Base-by-base conservation (phyloP, 2,329 filamentous ascomycete species). In the Aspergillus tubingensis region DNA sequence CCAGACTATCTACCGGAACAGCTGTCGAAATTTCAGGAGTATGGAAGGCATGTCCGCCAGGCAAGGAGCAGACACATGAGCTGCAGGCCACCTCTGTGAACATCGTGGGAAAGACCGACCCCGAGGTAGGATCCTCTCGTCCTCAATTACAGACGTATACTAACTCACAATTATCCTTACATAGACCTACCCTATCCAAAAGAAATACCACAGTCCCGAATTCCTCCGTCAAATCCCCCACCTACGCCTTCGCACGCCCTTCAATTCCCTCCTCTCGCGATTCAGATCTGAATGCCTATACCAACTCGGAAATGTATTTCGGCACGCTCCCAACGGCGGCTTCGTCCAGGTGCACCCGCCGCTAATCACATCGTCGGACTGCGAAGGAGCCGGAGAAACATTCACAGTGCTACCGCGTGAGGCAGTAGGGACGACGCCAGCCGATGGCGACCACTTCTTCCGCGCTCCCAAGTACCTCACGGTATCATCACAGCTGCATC, bases 331-430 rank as follows among this genome's bases (percentile, higher is more conserved):
- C 61, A 83, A 86, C 70, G 84, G 91, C 60, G 90, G 70, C 3
- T 79, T 79, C 62, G 66, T 73, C 8, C 78, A 98, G 77, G 91
- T 91, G 7, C 94, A 98, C 68, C 91, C 95, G 3, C 95, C 95
- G 4, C 88, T 98, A 70, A 91, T 99, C 70, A 98, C 95, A 1
- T 97, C 94, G 0, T 96, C 94, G 0, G 95, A 99, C 71, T 99
- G 95, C 71, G 95, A 99, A 79, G 95, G 95, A 3, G 95, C 93
- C 2, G 95, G 95, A 0, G 93, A 98, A 74, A 94, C 96, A 17
- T 99, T 99, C 71, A 86, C 87, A 8, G 81, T 98, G 39, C 74
- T 81, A 19, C 81, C 85, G 21, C 74, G 77, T 32, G 71, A 76
- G 58, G 67, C 74, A 6, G 62, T 70, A 2, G 63, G 36, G 41